These are phyloP conservation scores for Secale cereale DNA, from an alignment of 176 grass and related monocot species.

Conservation along the genomic window DNA sequence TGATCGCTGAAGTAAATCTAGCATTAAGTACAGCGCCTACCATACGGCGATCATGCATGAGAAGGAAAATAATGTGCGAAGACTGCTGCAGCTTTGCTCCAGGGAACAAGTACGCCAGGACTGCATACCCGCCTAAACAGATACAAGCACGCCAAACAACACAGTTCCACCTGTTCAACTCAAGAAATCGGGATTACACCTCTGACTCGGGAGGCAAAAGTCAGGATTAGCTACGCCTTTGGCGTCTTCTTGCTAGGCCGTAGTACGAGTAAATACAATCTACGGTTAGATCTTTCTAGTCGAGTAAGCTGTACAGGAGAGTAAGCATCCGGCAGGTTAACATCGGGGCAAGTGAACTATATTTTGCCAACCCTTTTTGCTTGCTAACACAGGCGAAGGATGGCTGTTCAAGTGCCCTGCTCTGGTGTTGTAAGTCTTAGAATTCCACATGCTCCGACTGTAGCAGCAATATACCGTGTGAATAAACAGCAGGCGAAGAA, in stretches of 20 bases:
- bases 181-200: neutral
- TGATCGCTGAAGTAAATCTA: neutral
- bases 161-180: neutral
- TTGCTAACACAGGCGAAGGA: neutral
- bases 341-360: neutral
- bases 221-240: conserved; percentile 18
- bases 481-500: neutral
- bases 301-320: conserved; percentile 29
- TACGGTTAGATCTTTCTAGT: neutral
- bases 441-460: conserved; percentile 2
- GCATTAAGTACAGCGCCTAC: neutral
- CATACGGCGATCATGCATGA: neutral
- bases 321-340: conserved; percentile 12
- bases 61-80: neutral
- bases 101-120: neutral
- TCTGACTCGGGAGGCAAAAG: neutral
- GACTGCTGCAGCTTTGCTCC: neutral
- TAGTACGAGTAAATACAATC: conserved; percentile 9
- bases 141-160: neutral
- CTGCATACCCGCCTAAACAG: neutral
- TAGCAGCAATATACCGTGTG: conserved; percentile 10
- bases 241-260: conserved; percentile 3
- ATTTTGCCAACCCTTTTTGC: neutral
- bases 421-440: neutral
- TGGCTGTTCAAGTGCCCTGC: neutral